phyloP scores from a whole-genome alignment of 345 rosid species.

The Iberis pinnata region DNA sequence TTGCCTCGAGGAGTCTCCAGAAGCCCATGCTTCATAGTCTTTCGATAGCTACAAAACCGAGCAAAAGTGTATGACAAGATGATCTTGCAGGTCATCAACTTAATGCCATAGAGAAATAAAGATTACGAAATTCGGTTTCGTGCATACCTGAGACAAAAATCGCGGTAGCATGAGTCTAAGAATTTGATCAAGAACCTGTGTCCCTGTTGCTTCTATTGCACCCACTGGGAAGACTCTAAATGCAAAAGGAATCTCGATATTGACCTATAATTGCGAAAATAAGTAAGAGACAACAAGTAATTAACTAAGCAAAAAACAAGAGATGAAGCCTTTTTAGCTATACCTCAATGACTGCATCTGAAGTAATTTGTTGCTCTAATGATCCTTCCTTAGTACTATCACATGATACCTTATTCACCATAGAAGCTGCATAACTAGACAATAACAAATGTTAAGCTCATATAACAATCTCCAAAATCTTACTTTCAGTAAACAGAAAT shows the following conservation, averaged over 20 bases:
- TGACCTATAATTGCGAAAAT: constrained; percentile 38
- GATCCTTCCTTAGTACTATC: constrained; percentile 36
- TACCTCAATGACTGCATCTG: constrained; percentile 90
- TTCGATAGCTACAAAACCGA: constrained; percentile 53
- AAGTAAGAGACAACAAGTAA: constrained; percentile 1
- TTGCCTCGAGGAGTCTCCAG: constrained; percentile 83
- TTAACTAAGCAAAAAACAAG: not conserved
- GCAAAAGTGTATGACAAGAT: not conserved
- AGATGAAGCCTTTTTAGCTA: constrained; percentile 4
- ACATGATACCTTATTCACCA: constrained; percentile 79
- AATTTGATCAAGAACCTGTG: constrained; percentile 72
- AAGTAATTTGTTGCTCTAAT: constrained; percentile 52
- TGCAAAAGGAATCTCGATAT: constrained; percentile 73
- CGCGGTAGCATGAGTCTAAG: constrained; percentile 84
- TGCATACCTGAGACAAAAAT: constrained; percentile 80
- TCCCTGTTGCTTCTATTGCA: constrained; percentile 74
- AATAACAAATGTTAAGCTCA: constrained; percentile 23
- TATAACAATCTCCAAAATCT: not conserved
- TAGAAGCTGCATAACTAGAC: constrained; percentile 68
- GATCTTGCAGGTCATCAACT: not conserved
- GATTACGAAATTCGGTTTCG: not conserved
- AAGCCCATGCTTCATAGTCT: constrained; percentile 91
- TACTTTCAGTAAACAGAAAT: not conserved
- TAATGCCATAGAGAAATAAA: not conserved
- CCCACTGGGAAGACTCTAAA: constrained; percentile 61